These are phyloP conservation scores for Apophysomyces trapeziformis DNA, from an alignment of 371 early-diverging fungal genomes.

Conservation along the genomic window DNA sequence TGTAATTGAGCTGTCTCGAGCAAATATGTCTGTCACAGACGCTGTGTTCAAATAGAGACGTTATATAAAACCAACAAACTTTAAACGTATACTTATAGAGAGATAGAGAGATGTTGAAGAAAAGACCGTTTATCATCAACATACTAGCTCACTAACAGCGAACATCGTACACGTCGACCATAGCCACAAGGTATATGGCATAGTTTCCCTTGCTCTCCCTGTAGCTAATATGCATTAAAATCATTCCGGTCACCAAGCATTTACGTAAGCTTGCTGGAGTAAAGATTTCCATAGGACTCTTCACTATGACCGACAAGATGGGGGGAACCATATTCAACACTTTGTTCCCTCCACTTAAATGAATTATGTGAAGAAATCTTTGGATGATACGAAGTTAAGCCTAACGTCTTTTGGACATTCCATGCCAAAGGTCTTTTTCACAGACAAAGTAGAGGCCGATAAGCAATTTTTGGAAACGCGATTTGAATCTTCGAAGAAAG, in stretches of 20 bases:
- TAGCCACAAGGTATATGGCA: not conserved
- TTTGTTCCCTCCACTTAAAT: not conserved
- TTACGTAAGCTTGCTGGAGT: not conserved
- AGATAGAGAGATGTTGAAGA: too few species aligned
- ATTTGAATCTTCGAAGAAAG: too few species aligned
- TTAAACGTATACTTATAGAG: too few species aligned
- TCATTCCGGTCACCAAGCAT: not conserved
- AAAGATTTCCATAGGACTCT: not conserved
- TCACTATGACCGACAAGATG: not conserved
- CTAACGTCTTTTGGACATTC: not conserved
- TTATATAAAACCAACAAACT: too few species aligned
- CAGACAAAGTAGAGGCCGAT: too few species aligned
- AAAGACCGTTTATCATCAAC: not conserved
- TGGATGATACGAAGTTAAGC: not conserved
- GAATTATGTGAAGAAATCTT: not conserved
- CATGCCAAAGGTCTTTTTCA: not conserved
- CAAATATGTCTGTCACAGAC: too few species aligned
- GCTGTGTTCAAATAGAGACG: too few species aligned
- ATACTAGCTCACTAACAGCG: not conserved
- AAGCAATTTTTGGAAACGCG: too few species aligned
- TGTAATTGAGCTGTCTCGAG: too few species aligned
- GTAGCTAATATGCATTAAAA: not conserved
- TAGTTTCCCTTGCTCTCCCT: not conserved
- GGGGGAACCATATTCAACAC: not conserved
- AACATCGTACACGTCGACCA: not conserved